phyloP scores from a whole-genome alignment of 1,284 basidiomycete genomes.

The Sphagnurus paluster region DNA sequence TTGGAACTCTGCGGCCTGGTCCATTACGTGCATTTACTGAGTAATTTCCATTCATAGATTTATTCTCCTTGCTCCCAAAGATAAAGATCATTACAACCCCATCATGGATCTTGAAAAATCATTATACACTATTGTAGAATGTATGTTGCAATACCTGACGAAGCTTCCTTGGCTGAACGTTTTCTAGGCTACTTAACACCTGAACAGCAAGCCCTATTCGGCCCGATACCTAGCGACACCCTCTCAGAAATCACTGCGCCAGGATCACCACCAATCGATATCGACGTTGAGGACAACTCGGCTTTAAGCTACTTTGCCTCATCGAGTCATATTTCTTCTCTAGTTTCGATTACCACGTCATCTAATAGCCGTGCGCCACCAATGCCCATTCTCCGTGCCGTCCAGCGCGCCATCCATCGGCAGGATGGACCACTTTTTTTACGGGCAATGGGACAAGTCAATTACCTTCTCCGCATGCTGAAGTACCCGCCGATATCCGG shows the following conservation, averaged over 20 bases:
- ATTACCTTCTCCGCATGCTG: slow-evolving; percentile 54
- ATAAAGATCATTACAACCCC: slow-evolving; percentile 79
- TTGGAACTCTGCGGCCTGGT: slow-evolving; percentile 7
- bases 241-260: slow-evolving; percentile 42
- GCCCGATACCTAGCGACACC: slow-evolving; percentile 55
- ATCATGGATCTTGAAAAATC: slow-evolving; percentile 70
- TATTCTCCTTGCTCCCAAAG: slow-evolving; percentile 70
- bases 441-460: slow-evolving; percentile 57
- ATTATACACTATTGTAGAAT: slow-evolving; percentile 66
- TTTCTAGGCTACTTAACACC: slow-evolving; percentile 66
- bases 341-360: slow-evolving; percentile 33
- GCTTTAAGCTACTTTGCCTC: slow-evolving; percentile 24
- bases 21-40: background rate
- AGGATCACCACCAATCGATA: slow-evolving; percentile 39
- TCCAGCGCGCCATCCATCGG: slow-evolving; percentile 63
- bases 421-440: slow-evolving; percentile 71
- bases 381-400: slow-evolving; percentile 52
- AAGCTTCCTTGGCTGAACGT: slow-evolving; percentile 5
- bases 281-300: slow-evolving; percentile 30
- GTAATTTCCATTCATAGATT: slow-evolving; percentile 44
- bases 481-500: slow-evolving; percentile 60
- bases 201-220: slow-evolving; percentile 61
- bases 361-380: slow-evolving; percentile 24
- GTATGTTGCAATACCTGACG: slow-evolving; percentile 36
- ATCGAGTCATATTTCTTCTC: slow-evolving; percentile 17